Base-by-base conservation (phyloP, 169 alveolate genomes). In the Fabrea salina region DNA sequence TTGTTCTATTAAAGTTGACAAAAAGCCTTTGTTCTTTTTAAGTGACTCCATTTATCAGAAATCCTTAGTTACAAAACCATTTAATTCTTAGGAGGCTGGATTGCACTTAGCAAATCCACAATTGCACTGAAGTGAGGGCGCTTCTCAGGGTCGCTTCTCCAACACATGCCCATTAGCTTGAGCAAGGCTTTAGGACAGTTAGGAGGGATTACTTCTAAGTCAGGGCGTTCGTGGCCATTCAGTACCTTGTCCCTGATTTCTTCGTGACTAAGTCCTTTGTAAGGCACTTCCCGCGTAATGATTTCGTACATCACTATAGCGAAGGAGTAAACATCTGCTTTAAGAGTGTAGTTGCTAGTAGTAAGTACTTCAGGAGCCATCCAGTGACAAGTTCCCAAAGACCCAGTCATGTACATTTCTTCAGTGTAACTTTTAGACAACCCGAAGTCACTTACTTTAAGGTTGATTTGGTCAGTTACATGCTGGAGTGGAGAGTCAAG, bases 281-380 rank as follows among this genome's bases (percentile, higher is more conserved):
- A 95, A 35, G 98, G 98, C 41, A 91, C 91, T 56, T 86, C 84
- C 37, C 96, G 83, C 13, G 91, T 51, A 25, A 93, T 68, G 19
- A 93, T 85, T 74, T 95, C 98, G 78, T 86, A 95, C 39, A 93
- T 68, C 41, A 95, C 96, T 35, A 95, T 91, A 53, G 85, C 92
- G 35, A 79, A 95, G 47, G 96, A 91, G 79, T 91, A 95, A 32
- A 93, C 95, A 80, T 93, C 97, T 6, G 93, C 96, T 83, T 84
- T 88, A 43, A 80, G 85, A 58, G 92, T 79, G 57, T 93, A 93
- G 6, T 75, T 77, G 39, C 86, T 72, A 50, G 83, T 77, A 35
- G 68, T 75, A 35, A 94, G 70, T 7, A 89, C 89, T 81, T 94
- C 97, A 27, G 97, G 97, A 32, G 96, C 97, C 97, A 94, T 94